A percentile compares a stretch with the other conserved stretches of the same genome.
phyloP scores from a whole-genome alignment of 2,329 filamentous ascomycete species.

The Aspergillaceae sp. region DNA sequence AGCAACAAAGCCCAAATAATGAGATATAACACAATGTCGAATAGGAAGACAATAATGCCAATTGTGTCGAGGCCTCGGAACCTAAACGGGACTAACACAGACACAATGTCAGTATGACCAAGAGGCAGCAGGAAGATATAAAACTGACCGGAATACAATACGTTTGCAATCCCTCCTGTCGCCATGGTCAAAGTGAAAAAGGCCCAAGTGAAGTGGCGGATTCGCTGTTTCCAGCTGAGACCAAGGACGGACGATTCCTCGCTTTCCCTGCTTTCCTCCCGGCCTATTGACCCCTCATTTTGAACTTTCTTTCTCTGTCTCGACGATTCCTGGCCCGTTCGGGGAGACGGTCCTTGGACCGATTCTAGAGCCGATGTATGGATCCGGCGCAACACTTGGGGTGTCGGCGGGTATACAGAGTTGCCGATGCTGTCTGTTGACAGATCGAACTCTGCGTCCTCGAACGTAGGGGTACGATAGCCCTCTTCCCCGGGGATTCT shows the following conservation, averaged over 20 bases:
- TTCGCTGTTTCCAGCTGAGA: conserved; percentile 46
- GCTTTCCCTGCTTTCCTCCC: conserved; percentile 2
- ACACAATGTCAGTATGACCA: conserved; percentile 1
- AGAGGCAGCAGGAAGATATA: not conserved
- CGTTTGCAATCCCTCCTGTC: conserved; percentile 53
- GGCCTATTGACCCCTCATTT: not conserved
- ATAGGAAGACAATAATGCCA: conserved; percentile 53
- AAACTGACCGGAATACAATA: conserved; percentile 46
- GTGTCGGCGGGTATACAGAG: conserved; percentile 6
- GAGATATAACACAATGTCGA: conserved; percentile 56
- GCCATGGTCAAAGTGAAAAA: conserved; percentile 67
- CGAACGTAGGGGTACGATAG: conserved; percentile 38
- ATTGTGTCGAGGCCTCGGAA: conserved; percentile 51
- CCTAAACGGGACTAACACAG: conserved; percentile 41
- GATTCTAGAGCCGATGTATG: conserved; percentile 24
- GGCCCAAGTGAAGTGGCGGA: conserved; percentile 63
- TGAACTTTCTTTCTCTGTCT: not conserved
- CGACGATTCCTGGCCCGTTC: conserved; percentile 7
- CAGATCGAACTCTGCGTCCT: conserved; percentile 30
- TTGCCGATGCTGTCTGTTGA: conserved; percentile 8
- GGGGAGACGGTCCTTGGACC: conserved; percentile 14
- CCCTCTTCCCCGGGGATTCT: conserved; percentile 35
- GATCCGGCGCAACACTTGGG: conserved; percentile 11
- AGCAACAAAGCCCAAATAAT: conserved; percentile 57
- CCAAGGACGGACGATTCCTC: conserved; percentile 8